phyloP scores from a whole-genome alignment of 2,329 filamentous ascomycete species.

The Penicillium decumbens region DNA sequence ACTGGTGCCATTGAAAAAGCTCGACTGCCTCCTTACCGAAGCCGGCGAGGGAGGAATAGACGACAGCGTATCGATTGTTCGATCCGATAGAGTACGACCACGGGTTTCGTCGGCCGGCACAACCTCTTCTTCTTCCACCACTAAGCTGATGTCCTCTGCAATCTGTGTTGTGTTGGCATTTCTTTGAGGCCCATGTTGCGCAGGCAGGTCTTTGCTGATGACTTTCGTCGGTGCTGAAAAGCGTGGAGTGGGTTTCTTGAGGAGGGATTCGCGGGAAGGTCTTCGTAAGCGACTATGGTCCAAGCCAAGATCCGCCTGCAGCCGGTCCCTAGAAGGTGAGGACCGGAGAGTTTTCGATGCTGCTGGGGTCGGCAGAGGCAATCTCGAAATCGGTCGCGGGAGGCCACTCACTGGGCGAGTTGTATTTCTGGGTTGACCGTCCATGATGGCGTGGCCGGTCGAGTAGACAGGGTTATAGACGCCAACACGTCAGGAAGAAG shows the following conservation, averaged over 20 bases:
- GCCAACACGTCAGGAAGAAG: slow-evolving; percentile 8
- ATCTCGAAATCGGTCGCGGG: slow-evolving; percentile 49
- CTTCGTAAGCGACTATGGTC: slow-evolving; percentile 36
- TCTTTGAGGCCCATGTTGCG: slow-evolving; percentile 20
- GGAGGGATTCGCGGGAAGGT: slow-evolving; percentile 37
- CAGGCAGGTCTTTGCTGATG: slow-evolving; percentile 14
- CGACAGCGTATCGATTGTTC: slow-evolving; percentile 79
- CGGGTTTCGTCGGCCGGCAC: slow-evolving; percentile 14
- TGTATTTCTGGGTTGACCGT: slow-evolving; percentile 29
- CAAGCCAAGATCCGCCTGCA: slow-evolving; percentile 40
- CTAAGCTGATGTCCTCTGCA: slow-evolving; percentile 11
- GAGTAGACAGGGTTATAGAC: not conserved
- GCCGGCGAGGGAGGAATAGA: slow-evolving; percentile 73
- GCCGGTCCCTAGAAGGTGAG: slow-evolving; percentile 47
- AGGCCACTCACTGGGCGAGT: slow-evolving; percentile 37
- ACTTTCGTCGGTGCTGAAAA: slow-evolving; percentile 25
- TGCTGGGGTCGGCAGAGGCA: slow-evolving; percentile 48
- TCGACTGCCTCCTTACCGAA: slow-evolving; percentile 61
- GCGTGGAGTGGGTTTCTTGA: slow-evolving; percentile 32
- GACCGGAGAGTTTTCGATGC: slow-evolving; percentile 42
- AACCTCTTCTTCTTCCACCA: slow-evolving; percentile 10
- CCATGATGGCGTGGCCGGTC: slow-evolving; percentile 27
- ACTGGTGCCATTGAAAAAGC: slow-evolving; percentile 66
- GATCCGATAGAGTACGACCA: slow-evolving; percentile 58
- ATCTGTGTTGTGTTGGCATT: slow-evolving; percentile 19